These are phyloP conservation scores for Ormosia emarginata DNA, from an alignment of 306 rosid species.

Conservation along the genomic window DNA sequence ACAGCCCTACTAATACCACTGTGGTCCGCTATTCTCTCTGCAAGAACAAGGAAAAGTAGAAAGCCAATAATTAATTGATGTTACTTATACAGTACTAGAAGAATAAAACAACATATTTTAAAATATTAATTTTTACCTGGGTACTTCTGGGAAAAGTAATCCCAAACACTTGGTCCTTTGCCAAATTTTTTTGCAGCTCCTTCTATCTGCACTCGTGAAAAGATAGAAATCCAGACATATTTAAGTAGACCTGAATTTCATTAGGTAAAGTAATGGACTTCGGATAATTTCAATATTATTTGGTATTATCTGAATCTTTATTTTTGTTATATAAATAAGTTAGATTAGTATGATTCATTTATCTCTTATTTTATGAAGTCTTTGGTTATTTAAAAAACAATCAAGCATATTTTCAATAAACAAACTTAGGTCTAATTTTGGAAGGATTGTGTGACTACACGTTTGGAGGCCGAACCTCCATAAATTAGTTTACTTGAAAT, in stretches of 20 bases:
- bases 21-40: neutral
- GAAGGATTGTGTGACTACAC: no score
- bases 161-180: slow-evolving; percentile 36
- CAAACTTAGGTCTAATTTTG: no score
- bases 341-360: no score
- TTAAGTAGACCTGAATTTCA: neutral
- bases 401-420: no score
- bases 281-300: no score
- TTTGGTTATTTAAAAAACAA: no score
- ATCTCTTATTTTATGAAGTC: no score
- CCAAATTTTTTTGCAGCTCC: slow-evolving; percentile 25
- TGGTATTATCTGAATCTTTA: neutral
- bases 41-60: neutral
- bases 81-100: neutral
- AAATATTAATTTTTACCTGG: neutral
- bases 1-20: neutral
- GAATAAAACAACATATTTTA: no score
- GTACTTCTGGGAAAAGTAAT: neutral
- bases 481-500: neutral
- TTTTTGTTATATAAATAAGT: no score
- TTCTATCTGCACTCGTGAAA: slow-evolving; percentile 11
- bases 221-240: neutral
- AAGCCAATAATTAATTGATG: neutral
- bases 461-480: no score
- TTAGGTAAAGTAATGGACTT: neutral